Evolutionary conservation across 2,329 filamentous ascomycete genomes (phyloP).

Genomic region (Xylaria sp.): DNA sequence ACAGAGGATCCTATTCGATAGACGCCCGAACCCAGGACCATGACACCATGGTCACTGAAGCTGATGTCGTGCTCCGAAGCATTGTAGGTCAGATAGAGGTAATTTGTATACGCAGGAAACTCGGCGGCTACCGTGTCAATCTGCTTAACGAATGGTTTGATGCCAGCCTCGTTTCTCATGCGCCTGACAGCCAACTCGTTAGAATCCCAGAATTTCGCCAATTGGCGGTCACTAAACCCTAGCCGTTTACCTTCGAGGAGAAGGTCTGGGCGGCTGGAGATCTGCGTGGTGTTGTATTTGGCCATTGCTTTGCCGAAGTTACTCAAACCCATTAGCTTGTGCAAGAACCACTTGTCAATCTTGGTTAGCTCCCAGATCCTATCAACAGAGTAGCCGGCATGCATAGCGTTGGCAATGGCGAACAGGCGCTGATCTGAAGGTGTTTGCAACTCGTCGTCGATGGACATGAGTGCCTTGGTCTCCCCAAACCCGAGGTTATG

Average conservation of each 20-base stretch:
- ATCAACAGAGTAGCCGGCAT: constrained; percentile 89
- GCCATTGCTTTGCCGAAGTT: constrained; percentile 86
- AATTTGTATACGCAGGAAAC: constrained; percentile 94
- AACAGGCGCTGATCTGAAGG: constrained; percentile 97
- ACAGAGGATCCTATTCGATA: constrained; percentile 98
- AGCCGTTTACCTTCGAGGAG: constrained; percentile 90
- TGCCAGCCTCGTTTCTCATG: constrained; percentile 83
- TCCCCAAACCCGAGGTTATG: constrained; percentile 96
- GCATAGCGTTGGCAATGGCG: constrained; percentile 97
- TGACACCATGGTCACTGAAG: constrained; percentile 91
- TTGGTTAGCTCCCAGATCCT: constrained; percentile 99
- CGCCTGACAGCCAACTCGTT: constrained; percentile 92
- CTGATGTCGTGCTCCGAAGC: constrained; percentile 83
- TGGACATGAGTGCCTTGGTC: constrained; percentile 90
- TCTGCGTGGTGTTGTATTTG: constrained; percentile 71
- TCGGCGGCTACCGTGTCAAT: constrained; percentile 98
- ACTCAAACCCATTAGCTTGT: constrained; percentile 88
- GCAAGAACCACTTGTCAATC: constrained; percentile 99
- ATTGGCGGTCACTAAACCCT: constrained; percentile 92
- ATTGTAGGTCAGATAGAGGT: constrained; percentile 96
- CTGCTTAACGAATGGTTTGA: constrained; percentile 93
- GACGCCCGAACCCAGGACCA: constrained; percentile 95
- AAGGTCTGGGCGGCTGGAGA: constrained; percentile 70
- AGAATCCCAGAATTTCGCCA: constrained; percentile 93
- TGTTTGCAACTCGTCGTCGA: constrained; percentile 95